Base-by-base conservation (phyloP, 768 basidiomycete species). In the Leucosporidium scottii region DNA sequence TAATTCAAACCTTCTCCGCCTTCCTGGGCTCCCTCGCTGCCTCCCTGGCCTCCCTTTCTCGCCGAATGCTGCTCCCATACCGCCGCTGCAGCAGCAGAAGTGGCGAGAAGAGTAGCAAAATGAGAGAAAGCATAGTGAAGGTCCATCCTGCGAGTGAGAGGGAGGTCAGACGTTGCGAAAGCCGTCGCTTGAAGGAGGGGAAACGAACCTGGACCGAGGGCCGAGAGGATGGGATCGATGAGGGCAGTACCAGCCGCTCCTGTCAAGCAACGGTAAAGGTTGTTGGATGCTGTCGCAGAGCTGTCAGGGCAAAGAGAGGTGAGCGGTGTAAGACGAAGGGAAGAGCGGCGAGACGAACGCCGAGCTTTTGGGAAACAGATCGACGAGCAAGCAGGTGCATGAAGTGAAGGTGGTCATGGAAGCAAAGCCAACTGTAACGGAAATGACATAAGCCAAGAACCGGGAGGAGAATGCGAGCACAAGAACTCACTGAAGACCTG, bases 231-330 rank as follows among this genome's bases (percentile, higher is more conserved):
- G 18, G 70, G 70, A 17, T 71, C 70, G 47, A 71, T 61, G 20
- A 67, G 65, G 8, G 64, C 66, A 0, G 58, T 59, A 0, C 53
- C 66, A 1, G 66, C 70, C 0, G 74, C 74, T 2, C 72, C 74
- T 21, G 57, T 59, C 15, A 69, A 53, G 39, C 74, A 75, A 1
- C 74, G 67, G 56, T 69, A 68, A 18, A 75, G 62, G 62, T 75
- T 75, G 65, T 68, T 70, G 31, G 51, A 65, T 44, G 34, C 48
- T 60, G 36, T 31, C 10, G 54, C 27, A 55, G 8, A 28, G 15
- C 5, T 27, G 27, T 25, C 13, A 3, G 53, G 13, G 25, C 3
- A n/a, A 25, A 13, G 15, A 3, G 2, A 10, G 23, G 12, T 20
- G 6, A 23, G 53, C 53, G 25, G 25, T 6, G 6, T 50, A 6